phyloP scores from a whole-genome alignment of 805 yeast species.

The Ogataea degrootiae region DNA sequence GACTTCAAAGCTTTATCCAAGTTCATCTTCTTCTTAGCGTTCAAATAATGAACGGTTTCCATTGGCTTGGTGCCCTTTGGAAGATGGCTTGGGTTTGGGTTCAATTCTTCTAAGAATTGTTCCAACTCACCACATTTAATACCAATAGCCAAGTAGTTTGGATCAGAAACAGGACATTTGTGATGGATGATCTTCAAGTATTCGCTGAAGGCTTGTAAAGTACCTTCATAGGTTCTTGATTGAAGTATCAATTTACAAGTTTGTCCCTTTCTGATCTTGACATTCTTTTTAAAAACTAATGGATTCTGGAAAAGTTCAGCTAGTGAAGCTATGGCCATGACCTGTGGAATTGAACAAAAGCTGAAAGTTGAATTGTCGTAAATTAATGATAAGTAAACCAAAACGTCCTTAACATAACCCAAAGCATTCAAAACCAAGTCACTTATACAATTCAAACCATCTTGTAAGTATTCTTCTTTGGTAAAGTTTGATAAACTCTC shows the following conservation, averaged over 20 bases:
- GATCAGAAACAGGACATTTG: conserved; percentile 75
- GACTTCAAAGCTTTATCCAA: conserved; percentile 26
- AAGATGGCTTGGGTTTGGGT: conserved; percentile 49
- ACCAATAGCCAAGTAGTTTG: conserved; percentile 79
- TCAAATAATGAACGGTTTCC: conserved; percentile 43
- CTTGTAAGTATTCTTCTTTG: conserved; percentile 38
- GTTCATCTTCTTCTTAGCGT: conserved; percentile 40
- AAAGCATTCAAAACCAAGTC: conserved; percentile 79
- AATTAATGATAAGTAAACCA: conserved; percentile 69
- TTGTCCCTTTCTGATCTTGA: conserved; percentile 88
- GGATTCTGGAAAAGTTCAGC: conserved; percentile 82
- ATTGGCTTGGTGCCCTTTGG: conserved; percentile 49
- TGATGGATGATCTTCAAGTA: conserved; percentile 75
- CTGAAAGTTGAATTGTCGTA: conserved; percentile 79
- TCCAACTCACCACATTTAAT: conserved; percentile 84
- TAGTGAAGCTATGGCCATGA: conserved; percentile 96
- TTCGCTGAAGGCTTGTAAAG: conserved; percentile 68
- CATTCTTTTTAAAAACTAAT: conserved; percentile 59
- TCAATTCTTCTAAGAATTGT: conserved; percentile 76
- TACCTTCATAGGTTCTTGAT: conserved; percentile 70
- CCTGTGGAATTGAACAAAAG: conserved; percentile 97
- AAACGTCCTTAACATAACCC: conserved; percentile 69
- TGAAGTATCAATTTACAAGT: conserved; percentile 72
- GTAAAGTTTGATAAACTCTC: conserved; percentile 55
- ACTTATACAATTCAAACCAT: conserved; percentile 72